Conservation (phyloP, 257 asterid species). For the Lavandula angustifolia region DNA sequence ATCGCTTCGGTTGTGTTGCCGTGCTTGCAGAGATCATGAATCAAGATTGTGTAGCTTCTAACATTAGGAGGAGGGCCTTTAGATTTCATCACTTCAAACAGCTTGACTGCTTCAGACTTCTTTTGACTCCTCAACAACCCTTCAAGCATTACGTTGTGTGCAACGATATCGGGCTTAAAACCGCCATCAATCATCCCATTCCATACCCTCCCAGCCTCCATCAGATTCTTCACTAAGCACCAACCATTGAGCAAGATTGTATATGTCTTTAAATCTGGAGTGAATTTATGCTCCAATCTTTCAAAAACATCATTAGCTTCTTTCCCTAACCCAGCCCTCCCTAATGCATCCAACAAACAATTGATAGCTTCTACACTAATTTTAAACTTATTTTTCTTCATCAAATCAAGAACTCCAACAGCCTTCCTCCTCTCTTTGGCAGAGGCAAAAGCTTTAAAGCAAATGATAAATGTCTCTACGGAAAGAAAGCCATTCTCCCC, state of each 20-base stretch:
- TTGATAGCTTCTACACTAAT: slow-evolving; percentile 68
- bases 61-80: slow-evolving; percentile 73
- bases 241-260: slow-evolving; percentile 79
- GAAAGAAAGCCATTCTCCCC: slow-evolving; percentile 74
- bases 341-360: slow-evolving; percentile 76
- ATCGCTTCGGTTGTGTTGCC: slow-evolving; percentile 59
- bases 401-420: slow-evolving; percentile 68
- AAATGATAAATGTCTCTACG: slow-evolving; percentile 59
- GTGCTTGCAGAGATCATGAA: slow-evolving; percentile 66
- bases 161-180: slow-evolving; percentile 71
- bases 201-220: slow-evolving; percentile 87
- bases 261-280: slow-evolving; percentile 65
- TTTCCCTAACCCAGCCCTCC: slow-evolving; percentile 82
- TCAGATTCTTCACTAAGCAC: slow-evolving; percentile 77
- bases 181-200: slow-evolving; percentile 81
- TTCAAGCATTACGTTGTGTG: slow-evolving; percentile 82
- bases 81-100: slow-evolving; percentile 75
- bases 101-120: slow-evolving; percentile 61
- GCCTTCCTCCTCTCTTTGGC: slow-evolving; percentile 89
- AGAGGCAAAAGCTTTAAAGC: slow-evolving; percentile 73
- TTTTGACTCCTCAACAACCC: slow-evolving; percentile 69
- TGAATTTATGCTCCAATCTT: slow-evolving; percentile 64
- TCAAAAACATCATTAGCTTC: slow-evolving; percentile 75
- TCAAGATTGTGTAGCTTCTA: slow-evolving; percentile 69
- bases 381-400: slow-evolving; percentile 69